Evolutionary conservation across 1,284 basidiomycete species (phyloP).

Genomic region (Boletellus deceptivus): DNA sequence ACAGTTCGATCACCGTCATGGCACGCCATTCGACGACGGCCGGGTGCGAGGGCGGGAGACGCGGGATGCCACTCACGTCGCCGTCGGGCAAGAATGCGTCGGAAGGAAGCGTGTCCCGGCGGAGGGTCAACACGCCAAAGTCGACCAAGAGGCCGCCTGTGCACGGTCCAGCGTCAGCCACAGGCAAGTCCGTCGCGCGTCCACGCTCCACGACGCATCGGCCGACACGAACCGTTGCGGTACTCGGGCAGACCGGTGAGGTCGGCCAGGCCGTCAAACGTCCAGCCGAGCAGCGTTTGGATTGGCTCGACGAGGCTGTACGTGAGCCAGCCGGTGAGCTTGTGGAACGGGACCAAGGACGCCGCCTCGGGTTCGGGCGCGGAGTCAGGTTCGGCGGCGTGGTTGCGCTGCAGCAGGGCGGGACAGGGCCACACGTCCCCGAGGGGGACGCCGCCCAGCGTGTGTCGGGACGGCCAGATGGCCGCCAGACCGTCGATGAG

Average conservation of each 20-base stretch:
- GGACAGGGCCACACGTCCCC: constrained; percentile 91
- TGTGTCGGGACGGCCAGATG: constrained; percentile 86
- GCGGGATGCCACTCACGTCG: constrained; percentile 51
- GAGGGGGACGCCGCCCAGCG: constrained; percentile 63
- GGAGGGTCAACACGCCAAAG: constrained; percentile 69
- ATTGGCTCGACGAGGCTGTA: constrained; percentile 87
- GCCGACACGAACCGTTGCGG: constrained; percentile 64
- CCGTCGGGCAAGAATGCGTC: constrained; percentile 39
- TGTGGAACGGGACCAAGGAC: constrained; percentile 90
- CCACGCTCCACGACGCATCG: no score
- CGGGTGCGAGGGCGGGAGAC: constrained; percentile 73
- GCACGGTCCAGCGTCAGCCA: no score
- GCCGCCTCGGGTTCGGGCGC: constrained; percentile 36
- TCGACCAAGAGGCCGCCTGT: constrained; percentile 87
- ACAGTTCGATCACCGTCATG: constrained; percentile 91
- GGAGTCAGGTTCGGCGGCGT: constrained; percentile 32
- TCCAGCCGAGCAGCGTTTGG: constrained; percentile 75
- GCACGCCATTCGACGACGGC: constrained; percentile 96
- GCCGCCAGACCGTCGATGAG: constrained; percentile 81
- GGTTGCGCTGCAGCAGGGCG: constrained; percentile 36
- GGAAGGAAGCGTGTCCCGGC: constrained; percentile 41
- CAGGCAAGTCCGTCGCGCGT: no score
- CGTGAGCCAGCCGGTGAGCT: constrained; percentile 90
- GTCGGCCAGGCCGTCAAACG: constrained; percentile 69
- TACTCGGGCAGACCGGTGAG: constrained; percentile 89